phyloP scores from a whole-genome alignment of 169 alveolate species.

The Plasmodium adleri region DNA sequence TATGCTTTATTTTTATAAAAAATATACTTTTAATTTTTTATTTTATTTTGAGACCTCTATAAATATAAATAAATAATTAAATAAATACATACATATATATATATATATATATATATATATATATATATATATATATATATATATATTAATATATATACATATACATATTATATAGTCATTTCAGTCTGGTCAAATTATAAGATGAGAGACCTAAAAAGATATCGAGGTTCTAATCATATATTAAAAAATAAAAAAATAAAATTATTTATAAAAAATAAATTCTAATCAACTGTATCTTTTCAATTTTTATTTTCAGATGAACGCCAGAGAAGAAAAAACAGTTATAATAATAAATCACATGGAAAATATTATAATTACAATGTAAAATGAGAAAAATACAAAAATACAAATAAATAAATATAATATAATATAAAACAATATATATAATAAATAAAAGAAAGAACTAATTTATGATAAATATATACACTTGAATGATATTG shows the following conservation, averaged over 20 bases:
- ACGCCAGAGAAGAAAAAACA: conserved; percentile 15
- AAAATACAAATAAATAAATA: not conserved
- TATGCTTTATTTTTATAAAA: too few species aligned
- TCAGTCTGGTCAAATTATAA: not conserved
- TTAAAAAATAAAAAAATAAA: not conserved
- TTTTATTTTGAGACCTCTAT: too few species aligned
- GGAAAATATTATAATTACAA: conserved; percentile 17
- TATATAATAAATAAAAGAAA: too few species aligned
- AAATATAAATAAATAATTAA: too few species aligned
- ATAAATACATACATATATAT: too few species aligned
- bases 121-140: too few species aligned
- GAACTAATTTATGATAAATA: too few species aligned
- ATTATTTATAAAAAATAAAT: not conserved
- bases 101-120: too few species aligned
- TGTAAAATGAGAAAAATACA: conserved; percentile 12
- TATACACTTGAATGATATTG: not conserved
- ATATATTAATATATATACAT: too few species aligned
- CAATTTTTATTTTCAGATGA: conserved; percentile 13
- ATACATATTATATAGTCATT: not conserved
- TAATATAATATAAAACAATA: too few species aligned
- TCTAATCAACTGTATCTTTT: not conserved
- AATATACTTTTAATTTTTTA: too few species aligned
- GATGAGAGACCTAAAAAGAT: conserved; percentile 58
- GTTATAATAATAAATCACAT: conserved; percentile 29
- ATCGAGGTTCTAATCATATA: conserved; percentile 1